Evolutionary conservation across 2,329 filamentous ascomycete species (phyloP).

Genomic region (Aspergillus amoenus): DNA sequence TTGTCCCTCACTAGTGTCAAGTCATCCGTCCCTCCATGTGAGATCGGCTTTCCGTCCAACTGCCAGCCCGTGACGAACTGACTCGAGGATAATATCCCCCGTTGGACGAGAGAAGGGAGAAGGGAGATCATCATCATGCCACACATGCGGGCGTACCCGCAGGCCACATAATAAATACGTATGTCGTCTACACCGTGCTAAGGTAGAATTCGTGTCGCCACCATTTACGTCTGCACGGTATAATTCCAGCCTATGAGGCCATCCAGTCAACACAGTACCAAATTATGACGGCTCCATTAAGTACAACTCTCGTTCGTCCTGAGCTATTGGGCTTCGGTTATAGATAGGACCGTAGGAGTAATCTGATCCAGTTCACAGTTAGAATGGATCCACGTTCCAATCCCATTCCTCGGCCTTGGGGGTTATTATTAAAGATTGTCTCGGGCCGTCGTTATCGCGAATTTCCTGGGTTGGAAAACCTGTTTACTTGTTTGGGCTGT

Average conservation of each 20-base stretch:
- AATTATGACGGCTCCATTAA: neutral
- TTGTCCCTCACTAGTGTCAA: neutral
- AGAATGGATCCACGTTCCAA: too few species aligned
- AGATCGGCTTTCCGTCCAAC: neutral
- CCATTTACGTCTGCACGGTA: constrained; percentile 4
- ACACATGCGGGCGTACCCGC: neutral
- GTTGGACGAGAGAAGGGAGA: neutral
- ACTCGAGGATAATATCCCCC: neutral
- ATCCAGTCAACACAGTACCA: too few species aligned
- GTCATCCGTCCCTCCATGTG: neutral
- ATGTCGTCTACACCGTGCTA: neutral
- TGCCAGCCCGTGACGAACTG: neutral
- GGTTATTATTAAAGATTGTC: too few species aligned
- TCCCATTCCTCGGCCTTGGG: too few species aligned
- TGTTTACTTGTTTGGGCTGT: neutral
- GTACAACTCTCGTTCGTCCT: too few species aligned
- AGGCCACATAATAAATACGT: neutral
- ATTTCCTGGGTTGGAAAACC: neutral
- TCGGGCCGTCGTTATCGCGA: too few species aligned
- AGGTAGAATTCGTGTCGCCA: neutral
- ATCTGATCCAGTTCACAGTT: too few species aligned
- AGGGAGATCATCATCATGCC: neutral
- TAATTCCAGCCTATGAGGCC: neutral
- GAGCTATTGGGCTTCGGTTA: too few species aligned
- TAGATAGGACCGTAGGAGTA: too few species aligned